Conservation (phyloP, 306 rosid genomes). For the Ceratonia siliqua region DNA sequence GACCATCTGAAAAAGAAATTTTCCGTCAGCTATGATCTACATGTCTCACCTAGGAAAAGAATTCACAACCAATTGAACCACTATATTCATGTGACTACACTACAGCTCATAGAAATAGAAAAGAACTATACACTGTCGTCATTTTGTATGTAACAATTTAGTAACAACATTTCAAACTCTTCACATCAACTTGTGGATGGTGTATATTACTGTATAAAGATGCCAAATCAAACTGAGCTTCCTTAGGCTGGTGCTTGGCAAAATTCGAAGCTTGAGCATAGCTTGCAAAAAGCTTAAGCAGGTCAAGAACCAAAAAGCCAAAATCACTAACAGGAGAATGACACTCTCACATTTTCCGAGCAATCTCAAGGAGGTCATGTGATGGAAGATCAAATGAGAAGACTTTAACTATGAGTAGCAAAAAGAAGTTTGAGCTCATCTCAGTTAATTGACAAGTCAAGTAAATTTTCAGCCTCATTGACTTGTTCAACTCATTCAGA, state of each 20-base stretch:
- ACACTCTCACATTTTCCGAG: not conserved
- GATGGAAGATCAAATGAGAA: constrained; percentile 1
- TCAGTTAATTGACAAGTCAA: not conserved
- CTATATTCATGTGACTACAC: not conserved
- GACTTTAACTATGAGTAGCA: not conserved
- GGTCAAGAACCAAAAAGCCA: not conserved
- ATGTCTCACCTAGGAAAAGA: constrained; percentile 2
- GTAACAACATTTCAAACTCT: constrained; percentile 18
- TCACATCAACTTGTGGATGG: not conserved
- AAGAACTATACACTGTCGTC: constrained; percentile 13
- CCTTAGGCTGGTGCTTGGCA: not conserved
- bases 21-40: constrained; percentile 35
- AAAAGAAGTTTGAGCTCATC: not conserved
- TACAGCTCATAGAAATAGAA: constrained; percentile 18
- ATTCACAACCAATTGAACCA: constrained; percentile 21
- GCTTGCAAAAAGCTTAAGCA: constrained; percentile 5
- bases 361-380: not conserved
- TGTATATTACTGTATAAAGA: not conserved
- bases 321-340: not conserved
- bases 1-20: constrained; percentile 67
- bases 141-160: constrained; percentile 7
- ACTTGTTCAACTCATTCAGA: constrained; percentile 6
- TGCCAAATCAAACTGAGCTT: not conserved
- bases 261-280: constrained; percentile 1
- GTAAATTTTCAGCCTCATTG: not conserved